Base-by-base conservation (phyloP, 768 basidiomycete genomes). In the Coprinellus aureogranulatus region DNA sequence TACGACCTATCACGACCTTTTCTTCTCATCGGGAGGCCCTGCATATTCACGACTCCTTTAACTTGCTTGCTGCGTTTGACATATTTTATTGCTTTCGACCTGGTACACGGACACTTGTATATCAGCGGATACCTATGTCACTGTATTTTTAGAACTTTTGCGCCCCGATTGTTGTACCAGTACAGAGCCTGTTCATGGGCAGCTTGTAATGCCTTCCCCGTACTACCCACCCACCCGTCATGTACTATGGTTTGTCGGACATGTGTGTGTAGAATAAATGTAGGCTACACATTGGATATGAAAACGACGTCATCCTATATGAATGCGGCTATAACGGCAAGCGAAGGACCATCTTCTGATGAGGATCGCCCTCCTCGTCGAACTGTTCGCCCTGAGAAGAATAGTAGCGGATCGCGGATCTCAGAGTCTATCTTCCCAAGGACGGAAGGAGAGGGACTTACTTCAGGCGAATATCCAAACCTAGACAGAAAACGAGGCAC, bases 321-420 rank as follows among this genome's bases (percentile, higher is more conserved):
- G 47, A 63, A 60, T 42, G 31, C 34, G 52, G 54, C 54, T 40
- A 50, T 57, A 64, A 71, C 58, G 80, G 77, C 64, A 89, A 69
- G 61, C 72, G 76, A 63, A 80, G 72, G 59, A 86, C 78, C 90
- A 93, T 90, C 72, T 84, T 86, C 69, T 92, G 90, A 80, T 94
- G 91, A 57, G 89, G 90, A 66, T 83, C 90, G 30, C 90, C 91
- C 56, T 89, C 92, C 73, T 87, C 89, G 71, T 89, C 88, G 74
- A 89, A 91, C 69, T 84, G 81, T 25, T 80, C 79, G 60, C 87
- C 88, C 86, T 91, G 70, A 55, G 26, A 27, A 31, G 41, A 63
- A 64, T 54, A n/a, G n/a, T n/a, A 68, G 58, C 45, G 51, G 60
- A 61, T 67, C 59, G 56, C 60, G 67, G 64, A 68, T 69, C 67